Evolutionary conservation across 208 protist species (phyloP).

Genomic region (Trypanosoma rangeli): DNA sequence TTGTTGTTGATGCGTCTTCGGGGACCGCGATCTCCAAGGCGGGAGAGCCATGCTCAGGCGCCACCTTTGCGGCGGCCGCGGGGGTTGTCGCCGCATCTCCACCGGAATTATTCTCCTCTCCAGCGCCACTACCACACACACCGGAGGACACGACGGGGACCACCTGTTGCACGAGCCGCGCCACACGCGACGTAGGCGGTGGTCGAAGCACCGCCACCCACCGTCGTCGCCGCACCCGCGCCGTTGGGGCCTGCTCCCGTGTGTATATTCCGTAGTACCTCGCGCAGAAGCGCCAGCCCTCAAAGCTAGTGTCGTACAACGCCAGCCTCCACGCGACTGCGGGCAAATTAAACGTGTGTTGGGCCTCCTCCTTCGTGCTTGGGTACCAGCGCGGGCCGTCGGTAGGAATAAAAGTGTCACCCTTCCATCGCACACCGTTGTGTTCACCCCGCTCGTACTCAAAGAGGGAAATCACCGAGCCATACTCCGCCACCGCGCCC

Average conservation of each 20-base stretch:
- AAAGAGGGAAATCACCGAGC: slow-evolving; percentile 58
- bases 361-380: slow-evolving; percentile 41
- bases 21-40: background rate
- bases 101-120: background rate
- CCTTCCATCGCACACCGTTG: slow-evolving; percentile 3
- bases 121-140: background rate
- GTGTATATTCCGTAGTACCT: slow-evolving; percentile 76
- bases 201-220: slow-evolving; percentile 62
- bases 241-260: slow-evolving; percentile 27
- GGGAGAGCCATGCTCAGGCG: background rate
- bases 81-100: background rate
- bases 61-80: background rate
- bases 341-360: slow-evolving; percentile 25
- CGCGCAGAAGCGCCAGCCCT: slow-evolving; percentile 77
- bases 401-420: slow-evolving; percentile 2
- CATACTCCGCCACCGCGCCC: slow-evolving; percentile 70
- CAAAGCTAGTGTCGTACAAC: slow-evolving; percentile 61
- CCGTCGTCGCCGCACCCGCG: slow-evolving; percentile 64
- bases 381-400: slow-evolving; percentile 78
- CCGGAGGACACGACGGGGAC: background rate
- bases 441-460: slow-evolving; percentile 67
- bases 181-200: slow-evolving; percentile 50
- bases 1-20: background rate
- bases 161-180: slow-evolving; percentile 30
- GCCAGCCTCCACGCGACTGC: slow-evolving; percentile 59